Conservation (phyloP, 2,329 filamentous ascomycete species). For the Lachnum nothofagi region DNA sequence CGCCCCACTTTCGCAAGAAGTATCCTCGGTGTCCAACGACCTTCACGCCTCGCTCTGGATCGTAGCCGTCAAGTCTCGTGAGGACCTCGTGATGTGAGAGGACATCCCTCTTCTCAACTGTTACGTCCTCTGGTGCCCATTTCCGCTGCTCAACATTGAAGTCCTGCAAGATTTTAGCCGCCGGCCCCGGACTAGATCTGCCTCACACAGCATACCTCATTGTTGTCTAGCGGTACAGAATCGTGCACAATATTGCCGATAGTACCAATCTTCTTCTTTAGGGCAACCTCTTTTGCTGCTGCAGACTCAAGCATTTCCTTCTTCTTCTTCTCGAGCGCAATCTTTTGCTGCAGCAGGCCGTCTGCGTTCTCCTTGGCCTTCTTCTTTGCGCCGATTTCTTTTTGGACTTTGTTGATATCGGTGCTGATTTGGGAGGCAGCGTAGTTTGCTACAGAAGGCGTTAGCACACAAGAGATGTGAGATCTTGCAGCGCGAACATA, state of each 20-base stretch:
- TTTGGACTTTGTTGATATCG: constrained; percentile 83
- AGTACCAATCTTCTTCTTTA: constrained; percentile 73
- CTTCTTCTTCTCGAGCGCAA: constrained; percentile 73
- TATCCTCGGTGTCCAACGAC: constrained; percentile 92
- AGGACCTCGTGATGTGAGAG: constrained; percentile 96
- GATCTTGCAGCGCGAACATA: constrained; percentile 34
- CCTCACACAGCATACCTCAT: constrained; percentile 62
- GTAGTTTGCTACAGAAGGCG: constrained; percentile 55
- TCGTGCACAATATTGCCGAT: constrained; percentile 92
- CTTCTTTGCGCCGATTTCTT: constrained; percentile 86
- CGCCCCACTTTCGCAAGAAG: constrained; percentile 82
- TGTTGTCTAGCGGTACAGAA: constrained; percentile 75
- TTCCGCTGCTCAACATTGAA: constrained; percentile 72
- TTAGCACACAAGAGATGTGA: background rate
- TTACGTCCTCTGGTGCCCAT: constrained; percentile 74
- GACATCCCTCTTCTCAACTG: constrained; percentile 66
- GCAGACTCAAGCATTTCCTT: constrained; percentile 72
- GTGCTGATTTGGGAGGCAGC: constrained; percentile 73
- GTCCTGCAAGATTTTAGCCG: constrained; percentile 44
- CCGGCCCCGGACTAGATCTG: no score
- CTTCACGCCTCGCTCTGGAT: constrained; percentile 88
- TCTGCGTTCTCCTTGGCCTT: constrained; percentile 88
- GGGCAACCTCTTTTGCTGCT: constrained; percentile 64
- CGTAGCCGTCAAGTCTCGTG: constrained; percentile 80
- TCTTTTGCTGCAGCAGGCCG: constrained; percentile 74